Evolutionary conservation across 768 basidiomycete genomes (phyloP), one percentile per base, ranked within the genome.

Genomic region (Tylopilus rubrobrunneus): DNA sequence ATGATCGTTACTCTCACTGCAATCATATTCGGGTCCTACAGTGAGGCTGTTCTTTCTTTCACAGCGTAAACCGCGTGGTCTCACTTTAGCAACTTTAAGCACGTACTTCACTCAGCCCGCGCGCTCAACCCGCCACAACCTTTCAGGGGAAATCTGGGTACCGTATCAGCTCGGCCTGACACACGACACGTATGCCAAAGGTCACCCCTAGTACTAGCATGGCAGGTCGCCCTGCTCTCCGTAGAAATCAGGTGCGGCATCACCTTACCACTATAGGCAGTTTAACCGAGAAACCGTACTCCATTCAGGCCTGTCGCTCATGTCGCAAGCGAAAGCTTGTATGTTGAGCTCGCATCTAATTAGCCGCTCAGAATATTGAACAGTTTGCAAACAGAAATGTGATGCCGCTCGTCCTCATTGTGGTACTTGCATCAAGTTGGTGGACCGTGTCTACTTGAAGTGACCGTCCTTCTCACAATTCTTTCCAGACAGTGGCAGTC

Each of bases 401-500:
- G 90, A 93, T 70, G 90, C 90, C 40, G 80, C 85, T 40, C 85
- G 91, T 57, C 90, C 90, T 12, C 88, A 92, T 67, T 93, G 90
- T 66, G 79, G 83, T 40, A 91, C 90, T 49, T 92, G 90, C 62
- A 80, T 89, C 55, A 91, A 86, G 89, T 89, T 61, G 63, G 84
- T 78, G 62, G 84, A 77, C n/a, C 29, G 50, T 48, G 47, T 41
- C 39, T 50, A 53, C 31, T 31, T 31, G 5, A 29, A 47, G 27
- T 4, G 19, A 49, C 36, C 8, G 8, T 37, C 3, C 44, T 45
- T 49, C 53, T 63, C 55, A 67, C 40, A 11, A 36, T 15, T 41
- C 60, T 21, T 47, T 25, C 34, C 53, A 90, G 88, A 71, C 85
- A 89, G 68, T 90, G 89, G 88, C 82, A 89, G 58, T 81, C 87